Evolutionary conservation across 257 asterid species (phyloP).

Genomic region (Solanum habrochaites): DNA sequence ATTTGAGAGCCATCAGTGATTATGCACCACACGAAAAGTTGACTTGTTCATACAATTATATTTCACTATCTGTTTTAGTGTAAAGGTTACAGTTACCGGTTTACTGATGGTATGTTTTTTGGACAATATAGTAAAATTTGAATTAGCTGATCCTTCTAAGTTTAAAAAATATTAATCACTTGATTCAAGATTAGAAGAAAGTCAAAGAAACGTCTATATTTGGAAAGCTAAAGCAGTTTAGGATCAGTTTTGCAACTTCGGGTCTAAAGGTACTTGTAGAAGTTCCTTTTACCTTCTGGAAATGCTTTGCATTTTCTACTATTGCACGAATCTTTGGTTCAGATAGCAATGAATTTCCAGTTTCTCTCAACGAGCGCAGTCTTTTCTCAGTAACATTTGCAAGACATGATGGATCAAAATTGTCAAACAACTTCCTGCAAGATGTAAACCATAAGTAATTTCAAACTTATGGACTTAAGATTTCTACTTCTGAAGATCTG

Average conservation of each 20-base stretch:
- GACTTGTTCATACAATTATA: neutral
- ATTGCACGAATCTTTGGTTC: conserved; percentile 72
- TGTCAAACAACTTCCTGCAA: conserved; percentile 51
- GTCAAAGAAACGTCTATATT: neutral
- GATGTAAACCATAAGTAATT: neutral
- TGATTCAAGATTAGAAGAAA: neutral
- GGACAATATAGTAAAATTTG: neutral
- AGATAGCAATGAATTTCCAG: conserved; percentile 45
- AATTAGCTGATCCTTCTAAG: neutral
- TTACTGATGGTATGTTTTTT: neutral
- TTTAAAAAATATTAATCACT: neutral
- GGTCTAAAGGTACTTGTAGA: neutral
- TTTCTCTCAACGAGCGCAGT: conserved; percentile 26
- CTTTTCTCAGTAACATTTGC: conserved; percentile 49
- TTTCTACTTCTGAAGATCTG: neutral
- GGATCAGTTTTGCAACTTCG: neutral
- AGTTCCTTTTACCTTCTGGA: conserved; percentile 42
- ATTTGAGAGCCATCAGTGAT: neutral
- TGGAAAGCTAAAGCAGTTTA: neutral
- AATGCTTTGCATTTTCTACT: conserved; percentile 58
- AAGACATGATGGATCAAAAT: conserved; percentile 51
- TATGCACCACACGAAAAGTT: neutral
- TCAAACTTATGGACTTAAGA: neutral
- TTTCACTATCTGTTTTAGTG: neutral
- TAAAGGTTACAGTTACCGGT: neutral